phyloP scores from a whole-genome alignment of 768 basidiomycete genomes.

The Lactarius hengduanensis region DNA sequence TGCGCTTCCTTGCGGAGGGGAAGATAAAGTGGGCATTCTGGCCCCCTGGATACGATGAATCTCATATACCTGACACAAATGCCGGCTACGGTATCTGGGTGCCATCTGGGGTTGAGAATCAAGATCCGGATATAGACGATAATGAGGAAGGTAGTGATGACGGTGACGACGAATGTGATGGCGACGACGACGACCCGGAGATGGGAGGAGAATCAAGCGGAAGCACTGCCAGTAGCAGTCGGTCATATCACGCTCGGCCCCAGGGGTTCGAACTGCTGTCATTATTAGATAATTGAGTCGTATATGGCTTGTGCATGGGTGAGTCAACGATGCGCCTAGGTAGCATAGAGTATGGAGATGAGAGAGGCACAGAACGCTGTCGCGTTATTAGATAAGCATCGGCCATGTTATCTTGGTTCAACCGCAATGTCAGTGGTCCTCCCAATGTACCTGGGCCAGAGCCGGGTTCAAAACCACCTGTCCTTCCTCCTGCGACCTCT shows the following conservation, averaged over 20 bases:
- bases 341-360: too few species aligned
- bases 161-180: constrained; percentile 31
- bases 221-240: background rate
- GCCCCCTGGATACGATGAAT: constrained; percentile 52
- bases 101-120: constrained; percentile 33
- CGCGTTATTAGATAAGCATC: background rate
- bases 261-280: background rate
- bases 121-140: constrained; percentile 35
- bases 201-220: constrained; percentile 22
- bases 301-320: too few species aligned
- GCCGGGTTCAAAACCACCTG: background rate
- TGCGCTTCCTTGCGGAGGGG: constrained; percentile 82
- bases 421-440: constrained; percentile 4
- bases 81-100: constrained; percentile 58
- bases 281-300: background rate
- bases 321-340: too few species aligned
- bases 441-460: constrained; percentile 1
- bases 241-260: background rate
- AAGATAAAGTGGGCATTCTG: constrained; percentile 82
- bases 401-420: constrained; percentile 24
- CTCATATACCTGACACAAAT: constrained; percentile 33
- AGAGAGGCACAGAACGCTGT: too few species aligned
- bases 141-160: constrained; percentile 39
- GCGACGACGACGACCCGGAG: constrained; percentile 26
- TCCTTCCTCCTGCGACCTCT: background rate